Evolutionary conservation across 2,329 filamentous ascomycete genomes (phyloP), one percentile per base, ranked within the genome.

Genomic region (Pseudogymnoascus sp.): DNA sequence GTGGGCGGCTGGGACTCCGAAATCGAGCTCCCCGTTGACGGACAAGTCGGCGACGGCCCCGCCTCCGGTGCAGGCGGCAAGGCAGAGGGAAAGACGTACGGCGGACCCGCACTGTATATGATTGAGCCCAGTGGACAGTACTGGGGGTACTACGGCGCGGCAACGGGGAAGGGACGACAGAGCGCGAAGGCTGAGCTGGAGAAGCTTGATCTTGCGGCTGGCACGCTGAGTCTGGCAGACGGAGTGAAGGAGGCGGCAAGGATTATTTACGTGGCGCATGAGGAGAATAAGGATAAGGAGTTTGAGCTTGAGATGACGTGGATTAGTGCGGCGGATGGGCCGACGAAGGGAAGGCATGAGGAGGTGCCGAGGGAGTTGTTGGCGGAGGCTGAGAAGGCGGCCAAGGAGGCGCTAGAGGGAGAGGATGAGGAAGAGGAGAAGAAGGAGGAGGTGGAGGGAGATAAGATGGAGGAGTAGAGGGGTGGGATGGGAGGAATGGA

Each of bases 231-330:
- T 66, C 81, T 99, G 65, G 81, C 89, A 73, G 87, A 97, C 73
- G 95, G 89, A 61, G 91, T 99, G 73, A 97, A 96, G 82, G 90
- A 97, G 81, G 95, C 95, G 35, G 95, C 95, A 63, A 83, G 92
- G 66, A 99, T 99, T 78, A 97, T 99, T 78, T 96, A 97, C 76
- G 86, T 96, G 65, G 93, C 93, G 59, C 95, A 99, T 75, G 95
- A 97, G 76, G 95, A 99, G 77, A 97, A 93, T 82, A 97, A 97
- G 81, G 95, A 97, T 79, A 99, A 99, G 82, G 95, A 97, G 68
- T 99, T 97, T 73, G 95, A 99, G 85, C 82, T 99, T 65, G 95
- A 99, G 81, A 96, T 99, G 92, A 96, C 91, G 65, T 99, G 95
- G 95, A 90, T 97, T 76, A 97, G 92, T 77, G 85, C 83, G 62